These are phyloP conservation scores for Gastrolobium bilobum DNA, from an alignment of 306 rosid species.

Conservation along the genomic window DNA sequence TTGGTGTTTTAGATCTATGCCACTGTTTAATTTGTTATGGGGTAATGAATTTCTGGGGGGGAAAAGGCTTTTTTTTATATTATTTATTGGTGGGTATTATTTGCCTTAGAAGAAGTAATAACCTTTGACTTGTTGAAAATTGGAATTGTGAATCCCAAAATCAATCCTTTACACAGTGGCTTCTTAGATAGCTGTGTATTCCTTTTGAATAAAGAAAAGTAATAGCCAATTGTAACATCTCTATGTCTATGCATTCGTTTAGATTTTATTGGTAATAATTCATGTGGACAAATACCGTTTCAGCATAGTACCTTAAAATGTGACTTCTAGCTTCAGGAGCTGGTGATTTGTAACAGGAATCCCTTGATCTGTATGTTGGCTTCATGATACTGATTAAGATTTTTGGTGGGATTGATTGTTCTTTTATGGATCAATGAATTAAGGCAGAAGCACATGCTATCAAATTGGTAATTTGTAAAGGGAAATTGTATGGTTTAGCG, in stretches of 20 bases:
- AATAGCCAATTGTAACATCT: neutral
- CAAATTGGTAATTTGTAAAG: neutral
- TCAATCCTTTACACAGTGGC: neutral
- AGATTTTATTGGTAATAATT: constrained; percentile 28
- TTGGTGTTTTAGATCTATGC: constrained; percentile 29
- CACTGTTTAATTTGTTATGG: constrained; percentile 15
- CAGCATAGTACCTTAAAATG: neutral
- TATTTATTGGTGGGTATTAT: constrained; percentile 19
- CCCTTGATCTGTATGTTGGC: constrained; percentile 9
- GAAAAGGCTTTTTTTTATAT: neutral
- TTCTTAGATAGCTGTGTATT: neutral
- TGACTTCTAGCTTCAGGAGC: neutral
- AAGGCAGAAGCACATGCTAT: neutral
- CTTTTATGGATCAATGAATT: neutral
- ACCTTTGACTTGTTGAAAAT: constrained; percentile 24
- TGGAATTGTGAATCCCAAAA: constrained; percentile 16
- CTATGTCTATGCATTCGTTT: neutral
- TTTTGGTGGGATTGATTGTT: constrained; percentile 5
- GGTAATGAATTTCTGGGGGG: constrained; percentile 5
- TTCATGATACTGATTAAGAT: constrained; percentile 2
- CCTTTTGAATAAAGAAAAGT: neutral
- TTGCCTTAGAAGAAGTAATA: neutral
- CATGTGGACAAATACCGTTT: neutral
- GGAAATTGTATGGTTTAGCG: neutral
- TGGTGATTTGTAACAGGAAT: constrained; percentile 6